Base-by-base conservation (phyloP, 352 stramenopile genomes). In the Achlya hypogyna region DNA sequence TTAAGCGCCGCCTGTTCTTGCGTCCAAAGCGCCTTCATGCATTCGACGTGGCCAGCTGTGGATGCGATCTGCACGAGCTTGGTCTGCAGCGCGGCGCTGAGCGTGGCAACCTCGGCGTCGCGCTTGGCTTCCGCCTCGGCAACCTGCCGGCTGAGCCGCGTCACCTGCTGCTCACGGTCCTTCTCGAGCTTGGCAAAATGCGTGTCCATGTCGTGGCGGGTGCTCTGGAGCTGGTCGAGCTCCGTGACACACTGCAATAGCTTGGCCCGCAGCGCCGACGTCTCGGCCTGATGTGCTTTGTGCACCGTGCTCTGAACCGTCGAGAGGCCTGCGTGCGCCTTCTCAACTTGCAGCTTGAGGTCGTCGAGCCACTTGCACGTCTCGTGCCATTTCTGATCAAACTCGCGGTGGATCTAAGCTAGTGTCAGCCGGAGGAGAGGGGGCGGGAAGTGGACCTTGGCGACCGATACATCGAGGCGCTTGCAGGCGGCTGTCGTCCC, bases 171-270 rank as follows among this genome's bases (percentile, higher is more conserved):
- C 47, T 86, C 79, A 18, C 84, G 84, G 4, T 88, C 82, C 18
- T 54, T 76, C 42, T 89, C 80, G 10, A 86, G 51, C 16, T 38
- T 34, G 9, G 22, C 35, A 9, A 64, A 20, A 69, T 74, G 6
- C 63, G 74, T 70, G 87, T 87, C 42, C 42, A 88, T 84, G 47
- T 92, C 80, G 45, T 88, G 86, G 14, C 82, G 77, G 12, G 74
- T 76, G 32, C 80, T 79, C 2, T 73, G 76, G 3, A 87, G 64
- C 59, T 81, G 32, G 56, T 86, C 75, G 22, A 71, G 75, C 62
- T 84, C 54, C 12, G 32, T 38, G 4, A 52, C 25, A 25, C 34
- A 52, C 35, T 64, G 54, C 8, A 64, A 23, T 28, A 64, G 29
- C 40, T 64, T 64, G 35, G 54, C 35, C 3, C 54, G 54, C 10